phyloP scores from a whole-genome alignment of 345 rosid genomes.

The Tarenaya hassleriana region DNA sequence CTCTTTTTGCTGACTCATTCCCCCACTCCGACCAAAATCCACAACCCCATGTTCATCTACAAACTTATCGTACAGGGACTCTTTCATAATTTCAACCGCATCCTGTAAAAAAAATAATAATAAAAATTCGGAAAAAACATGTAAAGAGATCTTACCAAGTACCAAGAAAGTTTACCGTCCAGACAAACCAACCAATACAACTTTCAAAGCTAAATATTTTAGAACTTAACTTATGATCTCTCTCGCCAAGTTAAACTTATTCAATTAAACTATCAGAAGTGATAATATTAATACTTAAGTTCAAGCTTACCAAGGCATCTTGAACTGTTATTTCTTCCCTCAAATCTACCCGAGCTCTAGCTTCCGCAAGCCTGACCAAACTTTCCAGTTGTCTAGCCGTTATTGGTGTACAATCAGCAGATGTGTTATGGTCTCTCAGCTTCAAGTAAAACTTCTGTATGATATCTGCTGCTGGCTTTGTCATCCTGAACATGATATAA shows the following conservation, averaged over 20 bases:
- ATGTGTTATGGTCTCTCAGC: conserved; percentile 80
- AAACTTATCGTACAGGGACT: conserved; percentile 85
- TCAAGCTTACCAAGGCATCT: conserved; percentile 66
- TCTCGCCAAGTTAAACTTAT: not conserved
- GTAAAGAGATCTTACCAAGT: conserved; percentile 9
- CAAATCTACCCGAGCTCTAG: conserved; percentile 90
- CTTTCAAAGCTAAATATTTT: conserved; percentile 4
- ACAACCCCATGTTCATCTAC: conserved; percentile 87
- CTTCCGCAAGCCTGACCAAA: conserved; percentile 83
- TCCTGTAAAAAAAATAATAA: conserved; percentile 68
- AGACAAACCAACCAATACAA: conserved; percentile 13
- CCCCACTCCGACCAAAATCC: conserved; percentile 89
- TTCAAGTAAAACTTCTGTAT: conserved; percentile 77
- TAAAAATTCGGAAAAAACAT: conserved; percentile 18
- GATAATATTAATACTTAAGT: not conserved
- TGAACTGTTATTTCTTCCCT: conserved; percentile 87
- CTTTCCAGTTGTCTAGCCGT: conserved; percentile 97
- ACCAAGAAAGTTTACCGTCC: conserved; percentile 3
- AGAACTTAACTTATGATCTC: not conserved
- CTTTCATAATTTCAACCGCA: conserved; percentile 94
- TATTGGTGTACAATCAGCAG: conserved; percentile 91
- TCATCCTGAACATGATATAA: conserved; percentile 50
- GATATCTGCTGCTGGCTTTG: conserved; percentile 82
- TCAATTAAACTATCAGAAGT: not conserved
- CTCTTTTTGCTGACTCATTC: conserved; percentile 97